Percentiles rank a stretch among this genome's conserved stretches.
Evolutionary conservation across 2,329 filamentous ascomycete species (phyloP).

Genomic region (Zymoseptoria passerinii): DNA sequence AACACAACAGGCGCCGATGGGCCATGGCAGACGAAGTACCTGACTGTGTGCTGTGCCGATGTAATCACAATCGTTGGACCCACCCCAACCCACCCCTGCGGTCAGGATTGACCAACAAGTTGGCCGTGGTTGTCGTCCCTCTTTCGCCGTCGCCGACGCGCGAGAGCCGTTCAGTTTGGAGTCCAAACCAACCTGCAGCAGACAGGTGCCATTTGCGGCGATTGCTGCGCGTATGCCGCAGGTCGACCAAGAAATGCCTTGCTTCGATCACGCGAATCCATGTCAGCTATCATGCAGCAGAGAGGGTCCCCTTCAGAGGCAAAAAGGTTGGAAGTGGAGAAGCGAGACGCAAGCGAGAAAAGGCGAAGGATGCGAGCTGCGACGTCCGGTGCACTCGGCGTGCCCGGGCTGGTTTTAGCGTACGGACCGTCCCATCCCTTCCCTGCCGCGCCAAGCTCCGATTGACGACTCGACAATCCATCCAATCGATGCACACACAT

Average conservation of each 20-base stretch:
- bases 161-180: slow-evolving; percentile 13
- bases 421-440: slow-evolving; percentile 5
- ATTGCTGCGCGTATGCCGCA: slow-evolving; percentile 13
- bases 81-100: slow-evolving; percentile 4
- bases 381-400: slow-evolving; percentile 4
- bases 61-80: not conserved
- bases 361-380: slow-evolving; percentile 4
- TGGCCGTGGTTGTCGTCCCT: not conserved
- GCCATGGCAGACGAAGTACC: not conserved
- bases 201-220: slow-evolving; percentile 9
- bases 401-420: not conserved
- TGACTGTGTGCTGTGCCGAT: not conserved
- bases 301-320: not conserved
- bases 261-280: slow-evolving; percentile 21
- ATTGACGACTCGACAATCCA: not conserved
- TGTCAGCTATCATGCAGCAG: slow-evolving; percentile 21
- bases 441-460: slow-evolving; percentile 5
- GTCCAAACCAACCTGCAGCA: slow-evolving; percentile 5
- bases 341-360: slow-evolving; percentile 1
- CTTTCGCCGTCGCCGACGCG: slow-evolving; percentile 6
- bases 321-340: not conserved
- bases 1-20: slow-evolving; percentile 6
- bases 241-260: slow-evolving; percentile 16
- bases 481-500: not conserved
- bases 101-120: not conserved